Base-by-base conservation (phyloP, 2,329 filamentous ascomycete genomes). In the Penicillium sclerotiorum region DNA sequence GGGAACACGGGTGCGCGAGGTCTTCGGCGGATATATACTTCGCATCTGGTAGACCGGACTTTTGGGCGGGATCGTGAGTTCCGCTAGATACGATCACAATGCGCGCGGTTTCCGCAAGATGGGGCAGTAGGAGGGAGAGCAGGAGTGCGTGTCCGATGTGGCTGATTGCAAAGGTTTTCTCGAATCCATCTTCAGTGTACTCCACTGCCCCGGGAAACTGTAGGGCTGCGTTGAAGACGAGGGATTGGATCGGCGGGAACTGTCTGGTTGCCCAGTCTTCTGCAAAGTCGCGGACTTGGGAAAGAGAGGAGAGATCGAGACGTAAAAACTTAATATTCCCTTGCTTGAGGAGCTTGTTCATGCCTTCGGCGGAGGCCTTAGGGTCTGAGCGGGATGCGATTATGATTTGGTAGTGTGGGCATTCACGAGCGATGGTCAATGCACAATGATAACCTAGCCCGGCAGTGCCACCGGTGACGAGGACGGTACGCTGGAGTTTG, bases 81-180 rank as follows among this genome's bases (percentile, higher is more conserved):
- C 73, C 73, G 55, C 73, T 77, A 1, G 74, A 55, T 0, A 71
- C 74, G 23, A 80, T 50, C 13, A 80, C 64, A 33, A 81, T 66
- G 1, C 77, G 70, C 0, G 75, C 73, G 3, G 71, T 61, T 0
- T 62, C 30, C 3, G 71, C 71, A 8, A 82, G 64, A 41, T 69
- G 42, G 0, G 73, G 70, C 1, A 55, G 61, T 1, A 82, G 65
- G 1, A 81, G 72, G 43, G 76, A 73, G 59, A 80, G 79, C 0
- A 81, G 69, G 0, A 80, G 64, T 1, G 77, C 73, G 52, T 81
- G 77, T 3, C 78, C 78, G 36, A 80, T 66, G 53, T 82, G 78
- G 50, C 70, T 76, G 56, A 80, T 69, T 4, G 63, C 77, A 53
- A 82, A 82, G 1, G 74, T 79, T 27, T 64, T 60, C 55, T 82